phyloP scores from a whole-genome alignment of 2,329 filamentous ascomycete genomes.

The Lachnellula hyalina region DNA sequence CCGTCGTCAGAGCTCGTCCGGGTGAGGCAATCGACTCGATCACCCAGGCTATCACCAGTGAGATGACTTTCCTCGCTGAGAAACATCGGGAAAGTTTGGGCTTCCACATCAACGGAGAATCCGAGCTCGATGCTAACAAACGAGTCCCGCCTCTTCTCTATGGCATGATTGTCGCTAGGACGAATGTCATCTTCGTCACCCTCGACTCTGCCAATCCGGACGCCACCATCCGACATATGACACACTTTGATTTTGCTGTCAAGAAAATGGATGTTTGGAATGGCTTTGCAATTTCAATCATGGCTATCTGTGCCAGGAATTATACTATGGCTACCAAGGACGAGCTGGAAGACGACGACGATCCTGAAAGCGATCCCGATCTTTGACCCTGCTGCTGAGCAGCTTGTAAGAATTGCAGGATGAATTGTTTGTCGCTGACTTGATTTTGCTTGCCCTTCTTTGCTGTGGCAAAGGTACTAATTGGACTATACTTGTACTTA shows the following conservation, averaged over 20 bases:
- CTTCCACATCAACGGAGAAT: constrained; percentile 15
- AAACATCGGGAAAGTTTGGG: constrained; percentile 24
- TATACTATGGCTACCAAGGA: constrained; percentile 29
- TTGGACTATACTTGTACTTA: no score
- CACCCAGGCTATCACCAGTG: constrained; percentile 18
- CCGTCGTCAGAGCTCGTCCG: constrained; percentile 16
- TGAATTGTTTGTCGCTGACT: background rate
- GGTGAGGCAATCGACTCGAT: constrained; percentile 17
- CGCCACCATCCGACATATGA: constrained; percentile 23
- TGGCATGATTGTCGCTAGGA: constrained; percentile 29
- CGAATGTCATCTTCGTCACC: constrained; percentile 27
- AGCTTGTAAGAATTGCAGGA: background rate
- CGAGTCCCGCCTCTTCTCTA: constrained; percentile 30
- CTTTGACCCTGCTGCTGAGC: background rate
- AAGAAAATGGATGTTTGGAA: constrained; percentile 32
- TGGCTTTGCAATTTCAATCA: constrained; percentile 30
- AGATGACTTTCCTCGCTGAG: constrained; percentile 27
- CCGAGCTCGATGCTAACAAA: constrained; percentile 20
- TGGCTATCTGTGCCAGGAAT: constrained; percentile 28
- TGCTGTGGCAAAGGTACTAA: no score
- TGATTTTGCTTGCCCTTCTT: background rate
- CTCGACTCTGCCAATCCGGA: constrained; percentile 27
- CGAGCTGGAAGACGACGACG: constrained; percentile 23
- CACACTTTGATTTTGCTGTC: constrained; percentile 27
- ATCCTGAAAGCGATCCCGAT: constrained; percentile 21